These are phyloP conservation scores for Sarocladium kiliense DNA, from an alignment of 2,329 filamentous ascomycete species.

Conservation along the genomic window DNA sequence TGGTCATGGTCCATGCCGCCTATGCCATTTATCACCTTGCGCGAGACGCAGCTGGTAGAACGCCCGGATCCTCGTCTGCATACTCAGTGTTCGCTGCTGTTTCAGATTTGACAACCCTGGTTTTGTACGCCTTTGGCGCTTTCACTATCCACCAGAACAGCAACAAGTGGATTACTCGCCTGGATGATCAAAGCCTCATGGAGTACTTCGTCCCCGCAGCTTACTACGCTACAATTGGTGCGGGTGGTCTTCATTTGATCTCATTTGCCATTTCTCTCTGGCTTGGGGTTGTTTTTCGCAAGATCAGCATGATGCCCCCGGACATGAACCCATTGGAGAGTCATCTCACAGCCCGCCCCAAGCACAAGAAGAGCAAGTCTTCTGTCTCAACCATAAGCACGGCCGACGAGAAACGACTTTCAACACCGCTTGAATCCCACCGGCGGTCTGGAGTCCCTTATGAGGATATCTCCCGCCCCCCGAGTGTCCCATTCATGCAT, in stretches of 20 bases:
- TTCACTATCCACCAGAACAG: conserved; percentile 40
- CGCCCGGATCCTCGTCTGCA: conserved; percentile 75
- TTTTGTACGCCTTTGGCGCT: conserved; percentile 52
- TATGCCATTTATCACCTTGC: conserved; percentile 81
- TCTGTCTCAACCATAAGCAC: conserved; percentile 44
- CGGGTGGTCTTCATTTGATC: conserved; percentile 63
- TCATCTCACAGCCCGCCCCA: conserved; percentile 66
- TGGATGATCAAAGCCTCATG: conserved; percentile 43
- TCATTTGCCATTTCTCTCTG: conserved; percentile 69
- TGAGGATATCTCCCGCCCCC: conserved; percentile 41
- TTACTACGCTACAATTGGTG: conserved; percentile 61
- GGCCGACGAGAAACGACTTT: conserved; percentile 55
- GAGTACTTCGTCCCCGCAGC: conserved; percentile 59
- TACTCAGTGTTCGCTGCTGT: conserved; percentile 82
- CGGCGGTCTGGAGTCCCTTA: conserved; percentile 38
- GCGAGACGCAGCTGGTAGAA: conserved; percentile 62
- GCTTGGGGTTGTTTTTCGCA: conserved; percentile 72
- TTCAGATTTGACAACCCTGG: conserved; percentile 56
- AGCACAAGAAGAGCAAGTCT: conserved; percentile 70
- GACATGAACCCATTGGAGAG: conserved; percentile 94
- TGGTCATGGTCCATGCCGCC: conserved; percentile 63
- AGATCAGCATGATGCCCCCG: conserved; percentile 76
- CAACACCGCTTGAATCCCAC: conserved; percentile 36
- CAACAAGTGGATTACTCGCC: conserved; percentile 61
- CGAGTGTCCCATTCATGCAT: conserved; percentile 72